A percentile compares a stretch with the other conserved stretches of the same genome.
Conservation (phyloP, 306 rosid genomes). For the Parietaria judaica region DNA sequence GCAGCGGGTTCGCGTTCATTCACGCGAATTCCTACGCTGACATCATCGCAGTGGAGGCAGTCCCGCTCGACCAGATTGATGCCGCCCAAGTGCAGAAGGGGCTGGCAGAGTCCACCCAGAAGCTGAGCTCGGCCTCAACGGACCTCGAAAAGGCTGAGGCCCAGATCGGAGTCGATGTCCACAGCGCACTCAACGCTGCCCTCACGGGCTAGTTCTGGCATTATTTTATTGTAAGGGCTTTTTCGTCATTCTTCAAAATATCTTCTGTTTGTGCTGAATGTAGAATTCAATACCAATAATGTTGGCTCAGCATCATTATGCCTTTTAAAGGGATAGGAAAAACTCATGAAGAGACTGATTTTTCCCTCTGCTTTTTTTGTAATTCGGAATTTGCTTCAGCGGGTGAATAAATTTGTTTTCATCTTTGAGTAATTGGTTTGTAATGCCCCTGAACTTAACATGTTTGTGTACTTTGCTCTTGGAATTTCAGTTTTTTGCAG, state of each 20-base stretch:
- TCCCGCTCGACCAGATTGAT: slow-evolving; percentile 70
- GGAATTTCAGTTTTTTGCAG: no score
- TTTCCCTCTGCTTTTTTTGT: background rate
- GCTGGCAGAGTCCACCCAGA: slow-evolving; percentile 87
- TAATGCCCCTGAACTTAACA: no score
- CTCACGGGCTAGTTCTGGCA: slow-evolving; percentile 46
- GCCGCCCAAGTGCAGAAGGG: slow-evolving; percentile 78
- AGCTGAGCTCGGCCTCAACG: slow-evolving; percentile 80
- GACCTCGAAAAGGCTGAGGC: slow-evolving; percentile 99
- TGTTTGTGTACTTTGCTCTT: no score
- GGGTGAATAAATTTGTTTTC: background rate
- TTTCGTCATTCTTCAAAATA: slow-evolving; percentile 27
- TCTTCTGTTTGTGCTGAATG: slow-evolving; percentile 31
- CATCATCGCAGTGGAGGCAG: slow-evolving; percentile 83
- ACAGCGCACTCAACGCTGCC: slow-evolving; percentile 76
- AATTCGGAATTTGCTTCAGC: background rate
- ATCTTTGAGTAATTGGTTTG: background rate
- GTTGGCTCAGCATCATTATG: background rate
- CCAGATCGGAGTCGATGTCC: slow-evolving; percentile 91
- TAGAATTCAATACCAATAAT: slow-evolving; percentile 31
- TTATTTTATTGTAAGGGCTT: slow-evolving; percentile 15
- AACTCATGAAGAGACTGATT: background rate
- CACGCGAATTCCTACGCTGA: slow-evolving; percentile 88
- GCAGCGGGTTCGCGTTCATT: slow-evolving; percentile 91
- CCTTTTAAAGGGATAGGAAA: background rate